phyloP scores from a whole-genome alignment of 2,329 filamentous ascomycete species.

The Alternaria sp. region DNA sequence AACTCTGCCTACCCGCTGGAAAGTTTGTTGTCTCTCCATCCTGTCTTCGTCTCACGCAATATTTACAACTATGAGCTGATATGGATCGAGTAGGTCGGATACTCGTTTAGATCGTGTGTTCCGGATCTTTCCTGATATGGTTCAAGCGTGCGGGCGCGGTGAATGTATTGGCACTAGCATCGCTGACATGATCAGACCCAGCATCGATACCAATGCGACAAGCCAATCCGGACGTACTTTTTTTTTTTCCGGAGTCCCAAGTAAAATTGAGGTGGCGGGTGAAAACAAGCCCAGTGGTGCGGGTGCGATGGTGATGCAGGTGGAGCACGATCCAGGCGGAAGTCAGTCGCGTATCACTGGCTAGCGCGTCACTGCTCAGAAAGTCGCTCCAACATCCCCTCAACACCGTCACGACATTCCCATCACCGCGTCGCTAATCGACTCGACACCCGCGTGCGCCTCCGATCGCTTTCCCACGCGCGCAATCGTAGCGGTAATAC shows the following conservation, averaged over 20 bases:
- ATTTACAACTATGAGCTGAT: not conserved
- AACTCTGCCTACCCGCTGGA: constrained; percentile 45
- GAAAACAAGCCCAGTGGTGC: not conserved
- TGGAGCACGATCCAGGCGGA: constrained; percentile 17
- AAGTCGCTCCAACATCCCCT: constrained; percentile 17
- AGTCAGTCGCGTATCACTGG: constrained; percentile 18
- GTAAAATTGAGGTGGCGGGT: not conserved
- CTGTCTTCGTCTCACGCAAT: not conserved
- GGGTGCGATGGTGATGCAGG: not conserved
- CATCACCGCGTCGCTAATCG: constrained; percentile 24
- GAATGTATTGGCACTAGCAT: not conserved
- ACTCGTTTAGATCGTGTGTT: not conserved
- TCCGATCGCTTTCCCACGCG: constrained; percentile 8
- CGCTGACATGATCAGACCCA: not conserved
- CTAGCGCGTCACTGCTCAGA: constrained; percentile 30
- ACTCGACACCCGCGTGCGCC: constrained; percentile 16
- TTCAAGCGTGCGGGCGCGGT: not conserved
- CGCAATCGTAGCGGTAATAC: not conserved
- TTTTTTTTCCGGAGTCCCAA: not conserved
- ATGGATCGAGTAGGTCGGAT: not conserved
- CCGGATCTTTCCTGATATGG: not conserved
- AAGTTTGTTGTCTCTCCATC: constrained; percentile 52
- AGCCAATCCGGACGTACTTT: not conserved
- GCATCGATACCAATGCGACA: not conserved
- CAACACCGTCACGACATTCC: constrained; percentile 13